Percentiles rank a stretch among this genome's conserved stretches.
These are phyloP conservation scores for Aspergillus brunneoviolaceus DNA, from an alignment of 2,329 filamentous ascomycete genomes.

Conservation along the genomic window DNA sequence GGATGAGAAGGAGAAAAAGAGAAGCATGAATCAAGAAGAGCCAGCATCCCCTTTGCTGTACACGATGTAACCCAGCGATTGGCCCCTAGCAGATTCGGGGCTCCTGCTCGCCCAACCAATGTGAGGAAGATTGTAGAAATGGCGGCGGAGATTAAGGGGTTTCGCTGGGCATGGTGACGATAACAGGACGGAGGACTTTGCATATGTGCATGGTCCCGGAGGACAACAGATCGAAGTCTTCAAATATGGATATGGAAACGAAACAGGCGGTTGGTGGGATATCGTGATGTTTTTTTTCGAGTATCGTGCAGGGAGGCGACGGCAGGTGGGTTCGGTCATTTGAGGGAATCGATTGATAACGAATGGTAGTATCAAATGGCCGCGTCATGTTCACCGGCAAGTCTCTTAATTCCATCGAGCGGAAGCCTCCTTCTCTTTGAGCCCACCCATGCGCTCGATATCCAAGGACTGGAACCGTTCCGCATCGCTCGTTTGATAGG, in stretches of 20 bases:
- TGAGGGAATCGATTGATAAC: conserved; percentile 14
- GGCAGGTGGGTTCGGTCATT: conserved; percentile 11
- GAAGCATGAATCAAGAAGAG: conserved; percentile 21
- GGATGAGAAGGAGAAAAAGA: conserved; percentile 7
- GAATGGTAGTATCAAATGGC: conserved; percentile 5
- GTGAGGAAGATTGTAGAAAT: background rate
- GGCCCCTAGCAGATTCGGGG: background rate
- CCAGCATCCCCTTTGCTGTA: conserved; percentile 30
- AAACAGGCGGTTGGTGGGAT: conserved; percentile 28
- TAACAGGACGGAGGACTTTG: conserved; percentile 18
- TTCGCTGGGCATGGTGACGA: conserved; percentile 10
- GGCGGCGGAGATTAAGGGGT: conserved; percentile 7
- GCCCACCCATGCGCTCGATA: conserved; percentile 87
- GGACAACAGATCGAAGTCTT: conserved; percentile 18
- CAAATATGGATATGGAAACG: conserved; percentile 25
- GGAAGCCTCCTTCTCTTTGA: conserved; percentile 77
- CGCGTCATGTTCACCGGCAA: conserved; percentile 1
- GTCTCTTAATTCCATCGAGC: conserved; percentile 36
- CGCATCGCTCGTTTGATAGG: conserved; percentile 79
- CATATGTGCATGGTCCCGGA: conserved; percentile 35
- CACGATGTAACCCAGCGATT: conserved; percentile 19
- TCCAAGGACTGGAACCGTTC: conserved; percentile 89
- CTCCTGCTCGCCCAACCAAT: background rate
- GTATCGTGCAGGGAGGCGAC: conserved; percentile 27
- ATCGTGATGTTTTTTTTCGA: conserved; percentile 35